Evolutionary conservation across 176 grass and related monocot species (phyloP).

Genomic region (Urochloa ruziziensis): DNA sequence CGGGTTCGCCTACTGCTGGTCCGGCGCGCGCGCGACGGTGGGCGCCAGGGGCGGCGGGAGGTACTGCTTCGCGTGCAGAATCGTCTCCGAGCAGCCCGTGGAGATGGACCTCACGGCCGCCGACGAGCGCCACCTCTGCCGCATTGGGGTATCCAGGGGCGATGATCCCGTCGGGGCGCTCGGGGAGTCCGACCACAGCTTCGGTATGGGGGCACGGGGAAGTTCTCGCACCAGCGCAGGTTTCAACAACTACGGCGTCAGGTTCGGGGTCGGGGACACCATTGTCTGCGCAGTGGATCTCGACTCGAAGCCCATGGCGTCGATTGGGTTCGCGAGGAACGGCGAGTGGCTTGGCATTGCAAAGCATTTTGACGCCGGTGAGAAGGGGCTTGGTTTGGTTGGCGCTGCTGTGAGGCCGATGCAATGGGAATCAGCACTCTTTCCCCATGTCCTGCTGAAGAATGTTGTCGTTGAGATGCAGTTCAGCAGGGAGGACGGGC

Average conservation of each 20-base stretch:
- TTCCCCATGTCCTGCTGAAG: conserved; percentile 67
- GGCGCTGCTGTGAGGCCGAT: conserved; percentile 17
- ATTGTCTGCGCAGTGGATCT: conserved; percentile 67
- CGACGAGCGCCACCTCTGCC: conserved; percentile 57
- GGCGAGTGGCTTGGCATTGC: conserved; percentile 52
- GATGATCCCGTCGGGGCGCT: conserved; percentile 47
- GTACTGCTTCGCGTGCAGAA: conserved; percentile 66
- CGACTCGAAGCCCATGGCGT: conserved; percentile 44
- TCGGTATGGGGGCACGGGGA: conserved; percentile 65
- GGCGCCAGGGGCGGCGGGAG: conserved; percentile 47
- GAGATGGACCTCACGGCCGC: conserved; percentile 51
- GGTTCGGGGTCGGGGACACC: conserved; percentile 56
- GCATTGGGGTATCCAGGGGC: conserved; percentile 52
- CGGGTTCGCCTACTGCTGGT: conserved; percentile 77
- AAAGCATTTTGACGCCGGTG: conserved; percentile 36
- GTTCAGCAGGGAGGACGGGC: conserved; percentile 55
- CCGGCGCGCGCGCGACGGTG: conserved; percentile 55
- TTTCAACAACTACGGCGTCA: conserved; percentile 48
- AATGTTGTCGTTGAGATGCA: conserved; percentile 62
- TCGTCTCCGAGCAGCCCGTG: conserved; percentile 53
- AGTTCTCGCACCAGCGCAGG: conserved; percentile 48
- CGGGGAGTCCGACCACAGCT: conserved; percentile 54
- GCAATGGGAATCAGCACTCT: conserved; percentile 56
- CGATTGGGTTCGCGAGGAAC: conserved; percentile 58
- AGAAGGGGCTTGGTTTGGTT: conserved; percentile 46